Base-by-base conservation (phyloP, 371 early-diverging fungal species). In the Mortierella sp. region DNA sequence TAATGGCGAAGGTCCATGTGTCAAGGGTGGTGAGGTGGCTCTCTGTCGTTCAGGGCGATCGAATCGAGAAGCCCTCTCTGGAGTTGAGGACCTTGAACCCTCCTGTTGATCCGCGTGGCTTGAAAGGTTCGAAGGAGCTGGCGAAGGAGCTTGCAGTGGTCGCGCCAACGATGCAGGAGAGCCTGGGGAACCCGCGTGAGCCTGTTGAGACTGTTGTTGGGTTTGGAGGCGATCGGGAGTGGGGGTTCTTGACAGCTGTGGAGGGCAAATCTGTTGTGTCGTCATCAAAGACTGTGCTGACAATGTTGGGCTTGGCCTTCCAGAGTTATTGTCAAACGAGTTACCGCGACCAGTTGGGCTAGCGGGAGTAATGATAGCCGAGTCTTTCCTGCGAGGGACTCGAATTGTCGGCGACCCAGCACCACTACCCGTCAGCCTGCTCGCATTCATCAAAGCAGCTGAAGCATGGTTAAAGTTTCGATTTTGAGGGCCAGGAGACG, bases 41-140 rank as follows among this genome's bases (percentile, higher is more conserved):
- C 81, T 53, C 28, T 80, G 84, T 57, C 78, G 64, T 26, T 72
- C 78, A 10, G 85, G 80, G 9, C 88, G 84, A 8, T 80, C 75
- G 4, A 86, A 66, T 15, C 75, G 81, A 42, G 70, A 76, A 32
- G 75, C 70, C 22, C 83, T 79, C 23, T 72, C 85, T 29, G 83
- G 73, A 15, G 81, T 73, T 23, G 68, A 66, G 2, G 70, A 64
- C 3, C 75, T 63, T 1, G 68, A 78, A 15, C 79, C 70, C 15
- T 78, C 68, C n/a, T 80, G 72, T 47, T 72, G 70, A 23, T 77
- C 77, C 3, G 62, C 70, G 56, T 69, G 66, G 56, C 66, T 73
- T 26, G 81, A 80, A 12, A 71, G 47, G 29, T 74, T 80, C 26
- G 81, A 80, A 1, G 81, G 81, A 13, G 81, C 81, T 17, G 81